phyloP scores from a whole-genome alignment of 345 rosid species.

The Aquilaria yunnanensis region DNA sequence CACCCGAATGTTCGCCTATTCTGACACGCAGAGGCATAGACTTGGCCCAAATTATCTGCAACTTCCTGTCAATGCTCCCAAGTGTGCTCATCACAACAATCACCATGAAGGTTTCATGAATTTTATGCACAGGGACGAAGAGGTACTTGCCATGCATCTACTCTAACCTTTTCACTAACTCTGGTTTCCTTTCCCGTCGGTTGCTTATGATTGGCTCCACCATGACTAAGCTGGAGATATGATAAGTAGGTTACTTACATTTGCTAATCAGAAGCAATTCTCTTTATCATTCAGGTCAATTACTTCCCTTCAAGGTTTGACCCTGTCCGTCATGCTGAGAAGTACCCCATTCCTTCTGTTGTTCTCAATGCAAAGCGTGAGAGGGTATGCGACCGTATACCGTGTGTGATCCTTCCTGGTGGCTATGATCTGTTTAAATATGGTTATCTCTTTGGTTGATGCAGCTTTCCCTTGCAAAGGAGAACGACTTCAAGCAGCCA shows the following conservation, averaged over 20 bases:
- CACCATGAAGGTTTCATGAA: constrained; percentile 95
- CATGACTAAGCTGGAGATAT: too few relatives aligned
- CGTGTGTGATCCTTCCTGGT: neutral
- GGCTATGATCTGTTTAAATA: neutral
- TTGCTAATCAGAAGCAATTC: constrained; percentile 7
- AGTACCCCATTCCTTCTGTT: constrained; percentile 47
- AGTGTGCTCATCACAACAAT: constrained; percentile 90
- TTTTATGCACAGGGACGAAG: constrained; percentile 89
- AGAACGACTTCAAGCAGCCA: constrained; percentile 87
- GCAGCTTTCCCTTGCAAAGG: constrained; percentile 69
- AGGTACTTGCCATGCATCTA: constrained; percentile 33
- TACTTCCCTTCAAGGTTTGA: constrained; percentile 92
- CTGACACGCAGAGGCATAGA: constrained; percentile 98
- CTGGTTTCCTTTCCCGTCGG: neutral
- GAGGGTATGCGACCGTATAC: constrained; percentile 37
- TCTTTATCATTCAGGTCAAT: constrained; percentile 51
- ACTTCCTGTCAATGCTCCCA: constrained; percentile 93
- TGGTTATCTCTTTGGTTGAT: constrained; percentile 3
- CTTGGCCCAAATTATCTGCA: constrained; percentile 98
- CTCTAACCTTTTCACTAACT: neutral
- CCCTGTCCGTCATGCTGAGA: constrained; percentile 73
- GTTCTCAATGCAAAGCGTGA: constrained; percentile 72
- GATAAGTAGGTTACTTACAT: neutral
- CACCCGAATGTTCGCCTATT: constrained; percentile 76
- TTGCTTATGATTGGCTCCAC: too few relatives aligned